phyloP scores from a whole-genome alignment of 495 filamentous ascomycete species.

The Friedmanniomyces simplex region DNA sequence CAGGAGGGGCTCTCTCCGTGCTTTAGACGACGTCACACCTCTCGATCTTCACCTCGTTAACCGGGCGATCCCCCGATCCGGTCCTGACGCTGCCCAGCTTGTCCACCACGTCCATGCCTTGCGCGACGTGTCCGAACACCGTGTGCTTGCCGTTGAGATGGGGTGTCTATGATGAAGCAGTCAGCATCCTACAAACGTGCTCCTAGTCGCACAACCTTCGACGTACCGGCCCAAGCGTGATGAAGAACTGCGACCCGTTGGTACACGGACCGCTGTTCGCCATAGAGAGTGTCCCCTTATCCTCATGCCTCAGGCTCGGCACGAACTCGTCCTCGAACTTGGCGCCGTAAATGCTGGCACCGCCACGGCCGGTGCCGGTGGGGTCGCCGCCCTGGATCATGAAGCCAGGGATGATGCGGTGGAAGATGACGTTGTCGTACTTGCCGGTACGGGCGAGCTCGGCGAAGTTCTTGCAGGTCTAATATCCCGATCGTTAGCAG shows the following conservation, averaged over 20 bases:
- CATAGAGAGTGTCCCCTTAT: constrained; percentile 16
- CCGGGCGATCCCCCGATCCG: constrained; percentile 8
- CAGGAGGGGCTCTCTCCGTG: not conserved
- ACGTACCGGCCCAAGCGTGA: constrained; percentile 5
- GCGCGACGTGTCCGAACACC: constrained; percentile 19
- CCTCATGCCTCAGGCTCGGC: constrained; percentile 13
- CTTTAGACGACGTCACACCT: constrained; percentile 12
- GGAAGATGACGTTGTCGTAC: constrained; percentile 22
- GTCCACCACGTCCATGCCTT: constrained; percentile 20
- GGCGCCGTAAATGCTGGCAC: constrained; percentile 19
- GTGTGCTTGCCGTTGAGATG: constrained; percentile 21
- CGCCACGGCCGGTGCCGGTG: constrained; percentile 20
- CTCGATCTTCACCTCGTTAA: constrained; percentile 16
- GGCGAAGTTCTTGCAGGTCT: constrained; percentile 21
- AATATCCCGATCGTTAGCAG: not conserved
- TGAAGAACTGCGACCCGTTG: constrained; percentile 25
- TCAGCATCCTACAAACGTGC: not conserved
- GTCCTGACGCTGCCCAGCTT: constrained; percentile 12
- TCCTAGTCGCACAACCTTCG: constrained; percentile 55
- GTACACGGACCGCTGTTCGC: constrained; percentile 19
- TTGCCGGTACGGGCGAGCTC: constrained; percentile 13
- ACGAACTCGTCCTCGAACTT: constrained; percentile 22
- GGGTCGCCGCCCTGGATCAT: constrained; percentile 25
- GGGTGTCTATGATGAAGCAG: constrained; percentile 29
- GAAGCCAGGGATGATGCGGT: constrained; percentile 22